Evolutionary conservation across 108 stramenopile species (phyloP), one percentile per base, ranked within the genome.

Genomic region (Nitzschia palea): DNA sequence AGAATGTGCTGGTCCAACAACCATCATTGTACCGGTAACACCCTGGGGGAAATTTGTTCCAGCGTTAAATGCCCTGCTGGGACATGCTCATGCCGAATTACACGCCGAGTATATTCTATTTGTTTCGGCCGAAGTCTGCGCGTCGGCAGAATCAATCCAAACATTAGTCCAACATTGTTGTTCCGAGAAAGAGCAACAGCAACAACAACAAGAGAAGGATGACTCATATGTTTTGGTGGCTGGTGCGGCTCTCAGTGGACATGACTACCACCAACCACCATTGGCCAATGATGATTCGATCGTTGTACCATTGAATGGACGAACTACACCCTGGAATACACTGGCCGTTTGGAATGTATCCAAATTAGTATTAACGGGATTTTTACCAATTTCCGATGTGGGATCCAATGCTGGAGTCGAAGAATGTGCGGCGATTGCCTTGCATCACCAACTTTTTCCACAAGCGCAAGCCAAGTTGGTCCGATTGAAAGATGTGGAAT

Each of bases 291-390:
- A 43, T 53, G 17, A 22, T 33, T 35, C 74, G 44, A 74, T 83
- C 22, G 71, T 40, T 40, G 37, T 40, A 10, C 15, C 9, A 20
- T 61, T 89, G 53, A 68, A 35, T 32, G 67, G 74, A 22, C 55
- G 82, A 37, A 97, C 97, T 15, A 73, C 77, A 47, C 95, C 97
- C 3, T 97, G 97, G 97, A 97, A 97, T 73, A 97, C 97, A n/a
- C 71, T 91, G 31, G 94, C 94, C 3, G 51, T 96, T 17, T 97
- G 97, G 97, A 80, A 93, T 55, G 51, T 96, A 26, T 29, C 58
- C 50, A 90, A 90, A 63, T 71, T 97, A 28, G 78, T 88, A 28
- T 44, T 89, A n/a, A 87, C 88, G 3, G 94, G 95, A 36, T 97
- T 96, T 65, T 75, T 83, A 8, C 65, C 82, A 5, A 78, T 93